phyloP scores from a whole-genome alignment of 2,329 filamentous ascomycete species.

The Aspergillus piperis region DNA sequence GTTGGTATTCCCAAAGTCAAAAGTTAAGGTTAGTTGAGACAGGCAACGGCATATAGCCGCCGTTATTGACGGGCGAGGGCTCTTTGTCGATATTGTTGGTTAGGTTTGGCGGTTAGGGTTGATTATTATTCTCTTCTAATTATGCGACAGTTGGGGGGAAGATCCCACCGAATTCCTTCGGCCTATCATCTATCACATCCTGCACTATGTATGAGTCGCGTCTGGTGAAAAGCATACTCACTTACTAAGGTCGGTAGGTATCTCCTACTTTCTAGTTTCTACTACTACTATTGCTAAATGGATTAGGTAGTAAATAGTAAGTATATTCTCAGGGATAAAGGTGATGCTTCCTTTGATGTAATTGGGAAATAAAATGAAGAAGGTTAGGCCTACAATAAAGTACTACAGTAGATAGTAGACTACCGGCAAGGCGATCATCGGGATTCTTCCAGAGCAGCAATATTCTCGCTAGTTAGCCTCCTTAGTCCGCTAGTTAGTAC shows the following conservation, averaged over 20 bases:
- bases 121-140: background rate
- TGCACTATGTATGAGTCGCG: slow-evolving; percentile 6
- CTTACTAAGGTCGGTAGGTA: too few species aligned
- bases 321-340: background rate
- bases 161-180: background rate
- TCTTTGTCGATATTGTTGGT: background rate
- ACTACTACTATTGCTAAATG: background rate
- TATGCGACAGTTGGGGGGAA: background rate
- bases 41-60: slow-evolving; percentile 1
- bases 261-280: background rate
- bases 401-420: too few species aligned
- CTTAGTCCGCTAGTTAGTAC: background rate
- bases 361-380: too few species aligned
- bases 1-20: background rate
- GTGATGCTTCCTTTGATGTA: background rate
- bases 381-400: too few species aligned
- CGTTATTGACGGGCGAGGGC: background rate
- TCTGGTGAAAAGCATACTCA: background rate
- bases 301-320: background rate
- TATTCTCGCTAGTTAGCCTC: background rate
- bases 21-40: background rate
- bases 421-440: background rate
- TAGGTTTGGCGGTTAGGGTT: slow-evolving; percentile 8
- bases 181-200: background rate
- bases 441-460: background rate